phyloP scores from a whole-genome alignment of 2,329 filamentous ascomycete genomes.

The Fusarium sp. region DNA sequence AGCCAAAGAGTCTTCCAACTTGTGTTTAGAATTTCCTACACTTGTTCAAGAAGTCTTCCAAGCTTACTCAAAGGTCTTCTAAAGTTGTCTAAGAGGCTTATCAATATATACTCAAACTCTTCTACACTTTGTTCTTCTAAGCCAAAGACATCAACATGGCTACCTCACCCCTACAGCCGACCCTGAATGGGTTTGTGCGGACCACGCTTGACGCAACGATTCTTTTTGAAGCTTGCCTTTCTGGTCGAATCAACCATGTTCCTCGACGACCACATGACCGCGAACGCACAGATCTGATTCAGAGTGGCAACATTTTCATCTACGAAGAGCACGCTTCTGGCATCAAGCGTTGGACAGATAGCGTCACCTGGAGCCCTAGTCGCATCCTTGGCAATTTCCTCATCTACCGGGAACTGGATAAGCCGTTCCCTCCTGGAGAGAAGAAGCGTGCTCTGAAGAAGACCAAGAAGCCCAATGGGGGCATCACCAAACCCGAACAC shows the following conservation, averaged over 20 bases:
- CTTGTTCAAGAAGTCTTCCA: too few relatives aligned
- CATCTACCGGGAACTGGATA: slow-evolving; percentile 85
- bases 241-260: slow-evolving; percentile 79
- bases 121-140: background rate
- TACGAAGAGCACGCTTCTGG: slow-evolving; percentile 93
- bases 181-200: slow-evolving; percentile 77
- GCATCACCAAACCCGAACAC: slow-evolving; percentile 54
- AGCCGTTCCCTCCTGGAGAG: slow-evolving; percentile 84
- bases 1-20: too few relatives aligned
- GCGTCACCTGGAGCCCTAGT: slow-evolving; percentile 91
- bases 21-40: too few relatives aligned
- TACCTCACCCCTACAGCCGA: slow-evolving; percentile 67
- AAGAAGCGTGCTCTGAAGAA: slow-evolving; percentile 88
- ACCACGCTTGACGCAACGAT: slow-evolving; percentile 82
- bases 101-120: background rate
- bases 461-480: slow-evolving; percentile 61
- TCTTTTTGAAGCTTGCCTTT: slow-evolving; percentile 84
- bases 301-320: slow-evolving; percentile 89
- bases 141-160: slow-evolving; percentile 45
- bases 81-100: too few relatives aligned
- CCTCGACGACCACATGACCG: slow-evolving; percentile 88
- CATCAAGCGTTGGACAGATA: slow-evolving; percentile 96
- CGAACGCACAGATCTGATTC: slow-evolving; percentile 82
- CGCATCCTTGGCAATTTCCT: slow-evolving; percentile 88
- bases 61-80: background rate